These are phyloP conservation scores for Trichoderma brevicompactum DNA, from an alignment of 2,329 filamentous ascomycete species.

Conservation along the genomic window DNA sequence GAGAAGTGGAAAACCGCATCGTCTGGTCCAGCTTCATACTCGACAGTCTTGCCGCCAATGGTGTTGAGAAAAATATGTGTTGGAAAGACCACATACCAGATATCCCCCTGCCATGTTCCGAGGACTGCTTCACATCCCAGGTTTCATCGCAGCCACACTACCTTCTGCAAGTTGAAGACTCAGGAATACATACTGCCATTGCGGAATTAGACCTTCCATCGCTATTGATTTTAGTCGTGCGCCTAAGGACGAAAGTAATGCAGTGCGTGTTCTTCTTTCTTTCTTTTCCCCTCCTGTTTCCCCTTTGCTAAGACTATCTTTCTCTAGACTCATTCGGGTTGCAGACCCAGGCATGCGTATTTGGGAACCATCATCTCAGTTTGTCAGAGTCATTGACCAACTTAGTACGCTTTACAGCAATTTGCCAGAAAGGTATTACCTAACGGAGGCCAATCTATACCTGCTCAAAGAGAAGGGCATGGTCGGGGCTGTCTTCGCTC, in stretches of 20 bases:
- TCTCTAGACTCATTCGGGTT: constrained; percentile 33
- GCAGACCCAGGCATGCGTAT: constrained; percentile 27
- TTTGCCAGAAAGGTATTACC: constrained; percentile 33
- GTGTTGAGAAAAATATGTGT: constrained; percentile 34
- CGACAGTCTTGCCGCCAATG: constrained; percentile 33
- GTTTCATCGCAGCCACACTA: constrained; percentile 21
- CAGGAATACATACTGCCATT: constrained; percentile 22
- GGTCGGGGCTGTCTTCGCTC: constrained; percentile 34
- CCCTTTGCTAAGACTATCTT: not conserved
- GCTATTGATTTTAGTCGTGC: constrained; percentile 31
- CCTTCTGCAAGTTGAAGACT: constrained; percentile 30
- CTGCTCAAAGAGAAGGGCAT: constrained; percentile 32
- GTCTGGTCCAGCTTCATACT: constrained; percentile 36
- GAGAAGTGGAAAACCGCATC: constrained; percentile 34
- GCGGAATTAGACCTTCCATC: constrained; percentile 32
- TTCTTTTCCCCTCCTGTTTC: not conserved
- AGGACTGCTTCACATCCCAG: constrained; percentile 31
- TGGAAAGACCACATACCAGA: constrained; percentile 33
- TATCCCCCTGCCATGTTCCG: constrained; percentile 34
- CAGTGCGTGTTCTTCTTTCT: constrained; percentile 27
- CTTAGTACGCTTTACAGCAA: constrained; percentile 32
- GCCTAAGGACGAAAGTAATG: constrained; percentile 33
- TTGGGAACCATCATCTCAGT: constrained; percentile 32
- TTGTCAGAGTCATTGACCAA: constrained; percentile 32
- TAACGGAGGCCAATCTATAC: constrained; percentile 34